Evolutionary conservation across 1,139 yeast species (phyloP), one percentile per base, ranked within the genome.

Genomic region (Debaryomyces robertsiae): DNA sequence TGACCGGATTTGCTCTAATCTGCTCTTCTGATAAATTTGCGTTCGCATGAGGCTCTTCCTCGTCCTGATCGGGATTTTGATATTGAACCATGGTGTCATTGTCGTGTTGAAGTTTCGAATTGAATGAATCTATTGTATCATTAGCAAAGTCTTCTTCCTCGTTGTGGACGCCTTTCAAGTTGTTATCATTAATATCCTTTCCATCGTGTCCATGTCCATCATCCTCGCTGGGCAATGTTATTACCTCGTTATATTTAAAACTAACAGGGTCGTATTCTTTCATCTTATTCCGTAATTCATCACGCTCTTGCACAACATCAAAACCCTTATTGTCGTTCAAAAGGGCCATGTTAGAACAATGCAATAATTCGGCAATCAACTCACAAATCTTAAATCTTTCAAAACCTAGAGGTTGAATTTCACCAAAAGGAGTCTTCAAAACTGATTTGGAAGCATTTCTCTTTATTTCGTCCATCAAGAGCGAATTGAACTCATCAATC

Each of bases 311-410:
- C 2, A 91, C 96, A 31, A 88, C 82, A 28, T 75, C 81, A 55
- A 80, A 95, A 9, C 97, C 97, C 48, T 80, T 78, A 45, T 82
- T 83, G 49, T 91, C 96, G 58, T 93, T 93, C 49, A 93, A 73
- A 34, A 93, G 69, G 0, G 93, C 94, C 98, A 94, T 94, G 63
- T 93, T 93, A 18, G 97, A 89, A 58, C 99, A 93, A 64, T 93
- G 99, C 44, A 93, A 75, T 39, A 93, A 73, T 61, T 93, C 99
- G 0, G 98, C 98, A 47, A 93, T 81, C 48, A 93, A 73, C 65
- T 94, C 98, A 60, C 97, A 93, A 38, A 93, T 86, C 60, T 91
- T 88, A 65, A 94, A 93, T 51, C 98, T 74, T 66, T 93, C 98
- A 63, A 91, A 91, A 0, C 98, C 98, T 30, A 93, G 69, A 1